Evolutionary conservation across 2,329 filamentous ascomycete genomes (phyloP).

Genomic region (Didymosphaeria variabile): DNA sequence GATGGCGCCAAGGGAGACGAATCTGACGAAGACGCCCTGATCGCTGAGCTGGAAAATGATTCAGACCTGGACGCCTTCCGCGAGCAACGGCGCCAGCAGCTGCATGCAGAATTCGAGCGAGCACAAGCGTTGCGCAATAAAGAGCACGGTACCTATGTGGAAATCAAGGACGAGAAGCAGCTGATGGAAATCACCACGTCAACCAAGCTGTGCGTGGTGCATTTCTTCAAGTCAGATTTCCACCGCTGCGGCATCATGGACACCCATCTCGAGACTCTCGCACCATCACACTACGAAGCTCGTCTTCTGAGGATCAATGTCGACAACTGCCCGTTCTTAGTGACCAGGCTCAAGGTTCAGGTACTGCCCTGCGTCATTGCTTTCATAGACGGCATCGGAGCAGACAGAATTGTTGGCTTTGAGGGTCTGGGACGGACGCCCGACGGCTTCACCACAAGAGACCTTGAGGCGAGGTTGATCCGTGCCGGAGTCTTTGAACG

Average conservation of each 20-base stretch:
- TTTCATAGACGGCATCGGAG: slow-evolving; percentile 64
- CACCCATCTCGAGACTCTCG: slow-evolving; percentile 62
- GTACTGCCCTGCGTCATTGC: slow-evolving; percentile 67
- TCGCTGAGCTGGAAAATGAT: slow-evolving; percentile 67
- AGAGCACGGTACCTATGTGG: slow-evolving; percentile 63
- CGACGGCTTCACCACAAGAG: slow-evolving; percentile 63
- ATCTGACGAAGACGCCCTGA: slow-evolving; percentile 67
- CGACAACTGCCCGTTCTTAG: slow-evolving; percentile 67
- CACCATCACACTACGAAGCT: slow-evolving; percentile 67
- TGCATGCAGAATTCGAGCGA: slow-evolving; percentile 64
- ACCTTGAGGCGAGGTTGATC: slow-evolving; percentile 63
- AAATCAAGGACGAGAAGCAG: slow-evolving; percentile 66
- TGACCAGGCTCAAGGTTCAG: slow-evolving; percentile 65
- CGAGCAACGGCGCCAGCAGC: slow-evolving; percentile 65
- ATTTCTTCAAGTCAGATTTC: slow-evolving; percentile 73
- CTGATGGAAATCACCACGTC: slow-evolving; percentile 69
- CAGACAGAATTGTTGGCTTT: slow-evolving; percentile 67
- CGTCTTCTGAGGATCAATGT: slow-evolving; percentile 67
- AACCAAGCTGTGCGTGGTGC: slow-evolving; percentile 66
- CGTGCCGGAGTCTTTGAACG: slow-evolving; percentile 61
- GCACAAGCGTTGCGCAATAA: slow-evolving; percentile 61
- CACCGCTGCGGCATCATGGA: slow-evolving; percentile 70
- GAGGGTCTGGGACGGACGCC: slow-evolving; percentile 64
- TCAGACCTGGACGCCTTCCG: slow-evolving; percentile 63
- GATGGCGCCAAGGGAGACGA: slow-evolving; percentile 56